Evolutionary conservation across 306 rosid species (phyloP), one percentile per base, ranked within the genome.

Genomic region (Ammopiptanthus mongolicus): DNA sequence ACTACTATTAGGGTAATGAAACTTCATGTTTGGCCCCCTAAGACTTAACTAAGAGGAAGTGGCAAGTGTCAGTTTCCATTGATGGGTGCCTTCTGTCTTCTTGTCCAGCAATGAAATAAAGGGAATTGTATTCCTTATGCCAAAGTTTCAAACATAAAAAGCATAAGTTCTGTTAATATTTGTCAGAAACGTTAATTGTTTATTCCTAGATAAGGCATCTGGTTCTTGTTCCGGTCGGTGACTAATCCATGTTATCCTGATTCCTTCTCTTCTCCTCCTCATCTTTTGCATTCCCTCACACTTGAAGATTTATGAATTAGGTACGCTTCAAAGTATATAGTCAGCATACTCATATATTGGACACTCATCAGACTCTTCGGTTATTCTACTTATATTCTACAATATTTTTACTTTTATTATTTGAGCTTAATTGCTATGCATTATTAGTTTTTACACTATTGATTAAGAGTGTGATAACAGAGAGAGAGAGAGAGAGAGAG

Each of bases 121-220:
- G 10, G 46, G 44, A 47, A 48, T 51, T 23, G 8, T 47, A 58
- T 78, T 55, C 63, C 42, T 10, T 12, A 21, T 51, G 69, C 28
- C 23, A 22, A 46, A 58, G 25, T 25, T 53, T 23, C 11, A n/a
- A 46, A n/a, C 22, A 28, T 5, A 6, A 6, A 41, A 33, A 31
- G 28, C 10, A 55, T n/a, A 47, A 18, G 39, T 34, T 34, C 39
- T 34, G 8, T 34, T 33, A 1, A 15, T 31, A 44, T 14, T 18
- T 21, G 1, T 0, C 12, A 23, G 28, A 57, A 69, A 58, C 44
- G 9, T 2, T 28, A 14, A 23, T 41, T 13, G 41, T 44, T 78
- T 52, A 71, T 71, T 63, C 83, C 21, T 51, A 51, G 59, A 70
- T 39, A 69, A 71, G 68, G 73, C 67, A 62, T 70, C 66, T 10